Percentiles rank a stretch among this genome's conserved stretches.
These are phyloP conservation scores for Fragaria iinumae DNA, from an alignment of 306 rosid species.

Conservation along the genomic window DNA sequence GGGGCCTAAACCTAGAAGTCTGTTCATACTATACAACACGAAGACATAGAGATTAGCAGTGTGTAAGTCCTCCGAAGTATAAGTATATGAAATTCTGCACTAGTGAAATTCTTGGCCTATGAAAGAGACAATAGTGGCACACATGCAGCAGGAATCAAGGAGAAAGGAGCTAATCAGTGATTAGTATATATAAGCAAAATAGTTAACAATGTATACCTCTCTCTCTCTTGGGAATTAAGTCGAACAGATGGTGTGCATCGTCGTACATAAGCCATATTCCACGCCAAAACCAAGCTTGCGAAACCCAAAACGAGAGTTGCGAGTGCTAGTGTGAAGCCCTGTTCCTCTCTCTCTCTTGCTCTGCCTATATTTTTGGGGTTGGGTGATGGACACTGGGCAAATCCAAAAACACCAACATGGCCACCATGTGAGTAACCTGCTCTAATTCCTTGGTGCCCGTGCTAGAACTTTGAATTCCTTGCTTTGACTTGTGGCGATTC, in stretches of 20 bases:
- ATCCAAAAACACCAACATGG: slow-evolving; percentile 14
- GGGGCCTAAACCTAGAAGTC: background rate
- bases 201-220: background rate
- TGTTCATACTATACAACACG: background rate
- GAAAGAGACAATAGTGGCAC: slow-evolving; percentile 23
- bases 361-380: slow-evolving; percentile 29
- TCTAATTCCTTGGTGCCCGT: slow-evolving; percentile 29
- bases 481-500: slow-evolving; percentile 28
- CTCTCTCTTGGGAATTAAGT: slow-evolving; percentile 31
- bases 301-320: slow-evolving; percentile 17
- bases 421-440: slow-evolving; percentile 46
- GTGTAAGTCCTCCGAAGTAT: background rate
- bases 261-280: slow-evolving; percentile 1
- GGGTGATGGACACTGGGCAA: slow-evolving; percentile 22
- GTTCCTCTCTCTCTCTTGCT: background rate
- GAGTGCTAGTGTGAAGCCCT: background rate
- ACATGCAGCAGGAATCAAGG: background rate
- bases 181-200: background rate
- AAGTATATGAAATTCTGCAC: slow-evolving; percentile 3
- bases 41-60: background rate
- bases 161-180: background rate
- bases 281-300: slow-evolving; percentile 25
- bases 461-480: slow-evolving; percentile 37
- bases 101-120: slow-evolving; percentile 13
- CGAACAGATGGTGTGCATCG: slow-evolving; percentile 16